These are phyloP conservation scores for Phytophthora pini DNA, from an alignment of 352 stramenopile species.

Conservation along the genomic window DNA sequence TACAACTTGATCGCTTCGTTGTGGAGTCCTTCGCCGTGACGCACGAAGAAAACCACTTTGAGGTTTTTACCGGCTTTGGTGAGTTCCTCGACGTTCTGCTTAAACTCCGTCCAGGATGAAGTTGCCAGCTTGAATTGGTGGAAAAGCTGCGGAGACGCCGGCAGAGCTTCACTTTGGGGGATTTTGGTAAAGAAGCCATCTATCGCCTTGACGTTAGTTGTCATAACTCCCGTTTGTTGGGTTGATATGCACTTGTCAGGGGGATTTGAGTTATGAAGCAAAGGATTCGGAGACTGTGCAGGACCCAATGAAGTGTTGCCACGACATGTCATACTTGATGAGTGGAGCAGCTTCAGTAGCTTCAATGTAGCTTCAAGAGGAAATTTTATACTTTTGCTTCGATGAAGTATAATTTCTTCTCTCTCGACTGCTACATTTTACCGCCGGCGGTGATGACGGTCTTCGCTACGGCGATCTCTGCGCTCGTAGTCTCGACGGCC, in stretches of 20 bases:
- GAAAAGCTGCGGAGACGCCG: constrained; percentile 12
- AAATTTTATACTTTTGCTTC: neutral
- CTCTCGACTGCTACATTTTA: neutral
- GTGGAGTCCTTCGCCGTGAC: constrained; percentile 74
- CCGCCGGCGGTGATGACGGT: constrained; percentile 21
- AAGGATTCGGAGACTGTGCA: neutral
- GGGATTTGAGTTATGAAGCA: constrained; percentile 7
- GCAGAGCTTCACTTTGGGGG: neutral
- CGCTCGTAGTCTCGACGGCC: constrained; percentile 17
- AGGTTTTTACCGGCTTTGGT: constrained; percentile 13
- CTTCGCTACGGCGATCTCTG: constrained; percentile 17
- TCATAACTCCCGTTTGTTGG: constrained; percentile 4
- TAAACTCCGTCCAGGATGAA: constrained; percentile 22
- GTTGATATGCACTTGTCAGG: neutral
- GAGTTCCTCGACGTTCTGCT: constrained; percentile 3
- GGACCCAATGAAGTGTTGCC: constrained; percentile 19
- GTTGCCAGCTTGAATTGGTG: constrained; percentile 19
- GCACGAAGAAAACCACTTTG: constrained; percentile 79
- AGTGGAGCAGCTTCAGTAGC: constrained; percentile 2
- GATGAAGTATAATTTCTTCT: too few relatives aligned
- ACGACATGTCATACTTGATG: constrained; percentile 27
- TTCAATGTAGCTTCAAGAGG: constrained; percentile 2
- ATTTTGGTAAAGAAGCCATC: constrained; percentile 20
- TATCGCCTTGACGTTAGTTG: constrained; percentile 4
- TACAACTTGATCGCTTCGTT: constrained; percentile 66